Evolutionary conservation across 2,329 filamentous ascomycete species (phyloP), one percentile per base, ranked within the genome.

Genomic region (Aureobasidium musti): DNA sequence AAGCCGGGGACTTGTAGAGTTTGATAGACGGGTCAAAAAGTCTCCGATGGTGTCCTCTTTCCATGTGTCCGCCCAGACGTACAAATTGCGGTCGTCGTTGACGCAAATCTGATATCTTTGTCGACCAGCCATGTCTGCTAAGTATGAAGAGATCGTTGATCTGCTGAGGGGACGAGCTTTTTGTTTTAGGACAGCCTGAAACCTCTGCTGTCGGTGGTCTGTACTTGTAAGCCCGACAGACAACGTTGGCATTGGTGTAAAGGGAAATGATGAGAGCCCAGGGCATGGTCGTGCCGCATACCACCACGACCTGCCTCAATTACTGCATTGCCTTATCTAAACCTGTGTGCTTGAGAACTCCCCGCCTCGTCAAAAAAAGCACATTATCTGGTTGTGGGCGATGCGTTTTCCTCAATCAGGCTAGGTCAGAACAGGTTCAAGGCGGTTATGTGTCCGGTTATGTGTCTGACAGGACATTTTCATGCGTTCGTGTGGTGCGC

Each of bases 21-120:
- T 37, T 1, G 50, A 45, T 5, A 65, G 30, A 35, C 61, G 61
- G 2, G 49, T 56, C 28, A 65, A 14, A 14, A 65, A 65, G 39
- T 65, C 50, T 13, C 37, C 50, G 8, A 65, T 28, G 5, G 61
- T 65, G 50, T 65, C 61, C 47, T 56, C 50, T 13, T 65, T 65
- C 61, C 61, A 65, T n/a, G 61, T 65, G 2, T 65, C 61, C 21
- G 14, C 26, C 37, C 39, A 56, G 19, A 56, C 23, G 23, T 56
- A 56, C 6, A 65, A n/a, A n/a, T 65, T 39, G 26, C 50, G 37
- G 30, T 65, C 61, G 30, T 65, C 61, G 21, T 65, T 65, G 28
- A 65, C 28, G 39, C 49, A 21, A 28, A 65, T 54, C 19, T 37
- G 53, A 65, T 35, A 23, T 45, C 21, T 43, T 23, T 33, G 50